A percentile compares a stretch with the other conserved stretches of the same genome.
These are phyloP conservation scores for Cordyceps cicadae DNA, from an alignment of 2,329 filamentous ascomycete genomes.

Conservation along the genomic window DNA sequence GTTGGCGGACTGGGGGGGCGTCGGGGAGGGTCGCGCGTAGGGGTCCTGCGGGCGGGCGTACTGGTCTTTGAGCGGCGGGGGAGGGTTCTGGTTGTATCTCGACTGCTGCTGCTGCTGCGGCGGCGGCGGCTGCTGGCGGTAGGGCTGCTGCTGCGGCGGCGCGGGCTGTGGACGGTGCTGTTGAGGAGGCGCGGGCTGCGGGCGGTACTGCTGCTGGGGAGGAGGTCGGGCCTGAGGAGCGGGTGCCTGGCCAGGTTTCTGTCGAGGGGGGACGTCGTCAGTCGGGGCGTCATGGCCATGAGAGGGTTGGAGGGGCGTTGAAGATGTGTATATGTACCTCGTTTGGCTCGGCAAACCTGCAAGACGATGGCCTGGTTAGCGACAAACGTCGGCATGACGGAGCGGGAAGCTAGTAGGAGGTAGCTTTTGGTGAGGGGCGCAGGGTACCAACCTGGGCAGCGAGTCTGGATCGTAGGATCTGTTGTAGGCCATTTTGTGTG, in stretches of 20 bases:
- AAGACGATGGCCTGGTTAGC: constrained; percentile 2
- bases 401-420: not conserved
- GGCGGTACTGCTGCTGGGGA: constrained; percentile 16
- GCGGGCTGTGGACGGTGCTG: constrained; percentile 17
- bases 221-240: not conserved
- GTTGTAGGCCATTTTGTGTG: constrained; percentile 77
- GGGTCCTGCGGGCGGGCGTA: constrained; percentile 21
- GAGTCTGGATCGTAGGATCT: constrained; percentile 88
- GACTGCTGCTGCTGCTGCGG: constrained; percentile 20
- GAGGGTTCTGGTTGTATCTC: constrained; percentile 43
- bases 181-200: constrained; percentile 10
- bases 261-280: not conserved
- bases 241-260: constrained; percentile 29
- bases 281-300: not conserved
- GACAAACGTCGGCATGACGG: not conserved
- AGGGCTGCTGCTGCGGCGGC: constrained; percentile 18
- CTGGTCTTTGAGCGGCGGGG: constrained; percentile 29
- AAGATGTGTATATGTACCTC: constrained; percentile 41
- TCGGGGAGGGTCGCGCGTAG: constrained; percentile 11
- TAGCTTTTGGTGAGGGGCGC: not conserved
- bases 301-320: not conserved
- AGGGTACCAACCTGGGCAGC: constrained; percentile 79
- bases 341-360: constrained; percentile 68
- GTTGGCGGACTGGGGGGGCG: constrained; percentile 19
- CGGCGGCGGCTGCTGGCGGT: constrained; percentile 12